A percentile compares a stretch with the other conserved stretches of the same genome.
phyloP scores from a whole-genome alignment of 306 rosid genomes.

The Prunus kanzakura region DNA sequence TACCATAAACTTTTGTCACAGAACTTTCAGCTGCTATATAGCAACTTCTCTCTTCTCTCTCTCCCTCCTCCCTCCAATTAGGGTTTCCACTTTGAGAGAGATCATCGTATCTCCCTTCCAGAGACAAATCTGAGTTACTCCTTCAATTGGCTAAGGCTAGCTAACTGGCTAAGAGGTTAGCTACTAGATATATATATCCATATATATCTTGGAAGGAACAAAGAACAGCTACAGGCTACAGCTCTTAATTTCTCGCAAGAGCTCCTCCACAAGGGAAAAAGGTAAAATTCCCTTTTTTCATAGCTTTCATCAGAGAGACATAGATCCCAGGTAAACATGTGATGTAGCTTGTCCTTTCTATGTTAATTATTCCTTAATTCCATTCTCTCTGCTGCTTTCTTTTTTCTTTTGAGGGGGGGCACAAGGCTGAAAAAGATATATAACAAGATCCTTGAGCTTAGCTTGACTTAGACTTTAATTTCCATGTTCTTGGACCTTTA shows the following conservation, averaged over 20 bases:
- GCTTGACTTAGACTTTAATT: slow-evolving; percentile 25
- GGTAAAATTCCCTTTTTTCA: slow-evolving; percentile 20
- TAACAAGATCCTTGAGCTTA: slow-evolving; percentile 15
- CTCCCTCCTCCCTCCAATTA: slow-evolving; percentile 22
- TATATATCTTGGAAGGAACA: slow-evolving; percentile 29
- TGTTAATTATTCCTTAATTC: neutral
- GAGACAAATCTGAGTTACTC: slow-evolving; percentile 36
- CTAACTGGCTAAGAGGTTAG: too few relatives aligned
- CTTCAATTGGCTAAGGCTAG: slow-evolving; percentile 45
- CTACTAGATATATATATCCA: too few relatives aligned
- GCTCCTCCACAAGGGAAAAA: slow-evolving; percentile 34
- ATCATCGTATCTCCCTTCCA: slow-evolving; percentile 11
- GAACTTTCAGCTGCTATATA: neutral
- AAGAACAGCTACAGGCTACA: slow-evolving; percentile 26
- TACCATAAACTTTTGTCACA: neutral
- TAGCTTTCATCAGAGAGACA: slow-evolving; percentile 5
- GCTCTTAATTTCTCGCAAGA: slow-evolving; percentile 29
- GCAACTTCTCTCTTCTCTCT: neutral
- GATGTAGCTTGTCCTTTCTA: neutral
- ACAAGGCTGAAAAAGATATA: slow-evolving; percentile 9
- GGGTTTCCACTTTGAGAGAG: slow-evolving; percentile 56
- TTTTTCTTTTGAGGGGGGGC: slow-evolving; percentile 29
- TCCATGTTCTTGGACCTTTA: slow-evolving; percentile 17
- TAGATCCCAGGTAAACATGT: slow-evolving; percentile 5
- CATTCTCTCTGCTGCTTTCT: slow-evolving; percentile 6